Evolutionary conservation across 805 yeast species (phyloP).

Genomic region (Kodamaea lidongshanica): DNA sequence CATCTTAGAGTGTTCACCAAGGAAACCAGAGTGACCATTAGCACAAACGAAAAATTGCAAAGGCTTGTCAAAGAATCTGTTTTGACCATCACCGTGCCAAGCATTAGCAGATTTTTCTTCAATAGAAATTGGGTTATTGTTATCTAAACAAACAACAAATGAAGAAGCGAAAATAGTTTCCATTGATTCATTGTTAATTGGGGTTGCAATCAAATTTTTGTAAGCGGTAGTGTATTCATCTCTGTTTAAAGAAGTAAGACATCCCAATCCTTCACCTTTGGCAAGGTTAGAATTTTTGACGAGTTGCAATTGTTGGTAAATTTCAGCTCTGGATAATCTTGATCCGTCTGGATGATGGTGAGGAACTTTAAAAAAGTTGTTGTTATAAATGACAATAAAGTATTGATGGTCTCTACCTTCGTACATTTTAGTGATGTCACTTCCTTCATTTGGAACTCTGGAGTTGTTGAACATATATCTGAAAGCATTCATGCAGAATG

Average conservation of each 20-base stretch:
- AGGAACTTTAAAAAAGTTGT: conserved; percentile 71
- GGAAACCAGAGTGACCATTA: conserved; percentile 85
- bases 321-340: conserved; percentile 40
- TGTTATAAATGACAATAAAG: conserved; percentile 66
- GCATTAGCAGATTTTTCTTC: conserved; percentile 77
- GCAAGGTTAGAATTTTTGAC: conserved; percentile 40
- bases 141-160: conserved; percentile 75
- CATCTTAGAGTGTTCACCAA: conserved; percentile 97
- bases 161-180: conserved; percentile 70
- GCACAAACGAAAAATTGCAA: conserved; percentile 73
- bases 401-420: conserved; percentile 50
- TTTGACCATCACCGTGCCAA: conserved; percentile 95
- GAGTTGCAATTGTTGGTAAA: conserved; percentile 53
- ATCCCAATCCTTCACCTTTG: conserved; percentile 59
- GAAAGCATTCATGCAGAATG: conserved; percentile 95
- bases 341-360: conserved; percentile 47
- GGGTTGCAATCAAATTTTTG: conserved; percentile 49
- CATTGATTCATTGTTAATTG: conserved; percentile 55
- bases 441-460: conserved; percentile 63
- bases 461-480: conserved; percentile 85
- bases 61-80: conserved; percentile 90
- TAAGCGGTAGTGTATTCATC: conserved; percentile 70
- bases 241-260: conserved; percentile 77
- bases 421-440: conserved; percentile 58
- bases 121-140: conserved; percentile 63